These are phyloP conservation scores for Daldinia sp. DNA, from an alignment of 2,329 filamentous ascomycete species.

Conservation along the genomic window DNA sequence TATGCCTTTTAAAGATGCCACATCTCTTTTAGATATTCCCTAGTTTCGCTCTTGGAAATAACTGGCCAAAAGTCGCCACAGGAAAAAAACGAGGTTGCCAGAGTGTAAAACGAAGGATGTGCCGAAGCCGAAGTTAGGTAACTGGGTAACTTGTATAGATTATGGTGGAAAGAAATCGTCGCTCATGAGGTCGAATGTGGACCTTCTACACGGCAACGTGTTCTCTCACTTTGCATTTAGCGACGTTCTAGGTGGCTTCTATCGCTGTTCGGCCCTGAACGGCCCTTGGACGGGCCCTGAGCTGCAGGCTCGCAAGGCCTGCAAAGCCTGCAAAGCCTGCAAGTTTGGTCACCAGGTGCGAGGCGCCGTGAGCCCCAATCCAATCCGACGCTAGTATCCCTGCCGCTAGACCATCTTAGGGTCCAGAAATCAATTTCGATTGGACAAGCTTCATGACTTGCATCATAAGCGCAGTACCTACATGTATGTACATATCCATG, in stretches of 20 bases:
- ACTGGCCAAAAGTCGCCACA: slow-evolving; percentile 32
- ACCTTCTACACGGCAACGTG: slow-evolving; percentile 36
- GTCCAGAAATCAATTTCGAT: slow-evolving; percentile 25
- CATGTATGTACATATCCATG: slow-evolving; percentile 6
- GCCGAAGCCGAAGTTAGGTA: slow-evolving; percentile 14
- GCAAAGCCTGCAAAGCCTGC: too few relatives aligned
- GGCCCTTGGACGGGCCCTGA: neutral
- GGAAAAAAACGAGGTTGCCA: slow-evolving; percentile 10
- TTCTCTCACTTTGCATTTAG: slow-evolving; percentile 32
- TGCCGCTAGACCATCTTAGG: slow-evolving; percentile 19
- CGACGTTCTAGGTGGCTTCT: slow-evolving; percentile 13
- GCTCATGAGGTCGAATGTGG: slow-evolving; percentile 29
- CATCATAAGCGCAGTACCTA: slow-evolving; percentile 18
- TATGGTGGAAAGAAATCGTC: slow-evolving; percentile 28
- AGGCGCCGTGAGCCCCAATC: slow-evolving; percentile 23
- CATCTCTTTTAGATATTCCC: slow-evolving; percentile 41
- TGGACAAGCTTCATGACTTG: slow-evolving; percentile 32
- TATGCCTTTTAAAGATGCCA: slow-evolving; percentile 44
- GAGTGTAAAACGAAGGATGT: slow-evolving; percentile 20
- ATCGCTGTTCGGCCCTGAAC: slow-evolving; percentile 10
- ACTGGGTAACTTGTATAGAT: slow-evolving; percentile 15
- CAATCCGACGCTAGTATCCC: slow-evolving; percentile 22
- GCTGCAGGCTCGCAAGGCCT: too few relatives aligned
- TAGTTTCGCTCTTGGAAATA: slow-evolving; percentile 10
- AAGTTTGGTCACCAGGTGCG: slow-evolving; percentile 21